Percentiles rank a stretch among this genome's conserved stretches.
Conservation (phyloP, 345 rosid genomes). For the Citrus australasica region DNA sequence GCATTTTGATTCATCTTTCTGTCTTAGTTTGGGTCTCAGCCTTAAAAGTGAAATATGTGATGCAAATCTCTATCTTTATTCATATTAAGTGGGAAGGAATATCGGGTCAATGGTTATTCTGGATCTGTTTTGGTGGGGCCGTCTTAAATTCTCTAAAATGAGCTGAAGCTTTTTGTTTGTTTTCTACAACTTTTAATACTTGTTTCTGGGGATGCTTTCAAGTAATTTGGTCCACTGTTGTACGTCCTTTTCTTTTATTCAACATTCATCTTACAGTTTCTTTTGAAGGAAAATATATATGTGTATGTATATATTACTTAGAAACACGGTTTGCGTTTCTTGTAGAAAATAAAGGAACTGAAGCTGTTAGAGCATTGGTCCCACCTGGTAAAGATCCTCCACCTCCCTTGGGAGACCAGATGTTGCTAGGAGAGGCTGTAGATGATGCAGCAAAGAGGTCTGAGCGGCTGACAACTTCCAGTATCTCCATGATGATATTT, state of each 20-base stretch:
- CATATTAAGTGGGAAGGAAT: neutral
- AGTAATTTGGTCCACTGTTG: neutral
- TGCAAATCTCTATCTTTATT: neutral
- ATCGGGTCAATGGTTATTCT: neutral
- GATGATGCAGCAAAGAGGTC: constrained; percentile 46
- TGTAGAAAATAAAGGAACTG: constrained; percentile 58
- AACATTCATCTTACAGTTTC: neutral
- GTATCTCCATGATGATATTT: constrained; percentile 51
- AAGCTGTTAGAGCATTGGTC: constrained; percentile 59
- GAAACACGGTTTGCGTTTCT: constrained; percentile 6
- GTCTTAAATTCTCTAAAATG: neutral
- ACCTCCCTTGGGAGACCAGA: constrained; percentile 57
- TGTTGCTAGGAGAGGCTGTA: constrained; percentile 27
- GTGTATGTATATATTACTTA: neutral
- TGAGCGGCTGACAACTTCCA: constrained; percentile 37
- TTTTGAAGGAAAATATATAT: neutral
- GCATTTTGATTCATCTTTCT: neutral
- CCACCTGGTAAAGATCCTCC: constrained; percentile 75
- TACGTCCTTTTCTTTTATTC: neutral
- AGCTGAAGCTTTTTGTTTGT: neutral
- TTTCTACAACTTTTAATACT: neutral
- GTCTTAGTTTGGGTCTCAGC: neutral
- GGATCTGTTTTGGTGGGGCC: neutral
- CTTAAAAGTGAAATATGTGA: neutral
- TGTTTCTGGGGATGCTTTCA: neutral